A percentile compares a stretch with the other conserved stretches of the same genome.
phyloP scores from a whole-genome alignment of 345 rosid species.

The Gossypium longicalyx region DNA sequence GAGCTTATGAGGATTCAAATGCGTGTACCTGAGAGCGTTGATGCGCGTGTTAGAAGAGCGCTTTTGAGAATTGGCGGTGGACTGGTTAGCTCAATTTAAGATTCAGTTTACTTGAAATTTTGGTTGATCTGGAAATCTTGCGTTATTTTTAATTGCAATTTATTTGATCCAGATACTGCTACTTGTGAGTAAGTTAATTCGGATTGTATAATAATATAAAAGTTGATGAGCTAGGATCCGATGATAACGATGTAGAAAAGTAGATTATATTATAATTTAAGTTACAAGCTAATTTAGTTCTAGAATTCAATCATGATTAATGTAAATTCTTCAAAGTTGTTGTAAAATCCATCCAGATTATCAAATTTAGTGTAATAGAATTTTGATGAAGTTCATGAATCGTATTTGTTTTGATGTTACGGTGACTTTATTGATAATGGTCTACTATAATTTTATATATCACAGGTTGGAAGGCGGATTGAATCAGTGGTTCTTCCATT shows the following conservation, averaged over 20 bases:
- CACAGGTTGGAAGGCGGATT: slow-evolving; percentile 80
- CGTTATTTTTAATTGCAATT: slow-evolving; percentile 10
- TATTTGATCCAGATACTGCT: slow-evolving; percentile 9
- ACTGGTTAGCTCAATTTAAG: slow-evolving; percentile 54
- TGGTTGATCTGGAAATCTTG: slow-evolving; percentile 21
- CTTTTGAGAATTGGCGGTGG: slow-evolving; percentile 76
- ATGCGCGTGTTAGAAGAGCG: slow-evolving; percentile 86
- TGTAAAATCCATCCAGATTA: not conserved
- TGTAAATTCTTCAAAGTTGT: no score
- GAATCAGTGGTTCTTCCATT: slow-evolving; percentile 83
- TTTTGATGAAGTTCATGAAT: not conserved
- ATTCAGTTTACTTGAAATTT: not conserved
- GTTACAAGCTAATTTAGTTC: not conserved
- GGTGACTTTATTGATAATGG: not conserved
- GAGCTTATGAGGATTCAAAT: slow-evolving; percentile 92
- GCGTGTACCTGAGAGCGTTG: slow-evolving; percentile 67
- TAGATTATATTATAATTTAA: not conserved
- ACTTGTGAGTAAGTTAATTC: not conserved
- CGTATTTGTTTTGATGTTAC: not conserved
- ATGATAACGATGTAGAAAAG: not conserved
- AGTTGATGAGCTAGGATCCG: not conserved
- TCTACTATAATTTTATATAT: not conserved
- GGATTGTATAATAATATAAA: not conserved
- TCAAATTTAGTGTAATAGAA: not conserved
- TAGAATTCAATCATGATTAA: not conserved